phyloP scores from a whole-genome alignment of 139 green algal genomes.

The Coccomyxa sp. region DNA sequence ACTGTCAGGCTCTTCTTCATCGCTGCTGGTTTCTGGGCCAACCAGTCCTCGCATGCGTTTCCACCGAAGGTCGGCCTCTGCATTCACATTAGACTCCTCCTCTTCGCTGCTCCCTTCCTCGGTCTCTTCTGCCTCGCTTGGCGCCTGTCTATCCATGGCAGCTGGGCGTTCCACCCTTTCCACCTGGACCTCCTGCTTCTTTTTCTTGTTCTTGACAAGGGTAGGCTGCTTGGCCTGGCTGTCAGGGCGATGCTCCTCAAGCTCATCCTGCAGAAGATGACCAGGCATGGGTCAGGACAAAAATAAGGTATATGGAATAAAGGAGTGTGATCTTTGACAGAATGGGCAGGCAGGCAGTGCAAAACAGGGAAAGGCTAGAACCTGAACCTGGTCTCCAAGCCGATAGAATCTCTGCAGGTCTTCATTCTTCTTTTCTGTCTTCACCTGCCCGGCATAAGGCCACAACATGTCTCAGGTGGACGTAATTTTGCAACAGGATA shows the following conservation, averaged over 20 bases:
- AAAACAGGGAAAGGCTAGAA: background rate
- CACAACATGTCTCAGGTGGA: background rate
- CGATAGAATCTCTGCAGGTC: constrained; percentile 74
- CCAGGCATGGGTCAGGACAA: too few species aligned
- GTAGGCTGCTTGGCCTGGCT: too few species aligned
- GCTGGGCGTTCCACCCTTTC: background rate
- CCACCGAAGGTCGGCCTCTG: constrained; percentile 39
- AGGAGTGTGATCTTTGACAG: too few species aligned
- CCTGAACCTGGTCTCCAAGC: constrained; percentile 41
- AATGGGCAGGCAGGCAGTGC: too few species aligned
- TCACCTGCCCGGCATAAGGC: constrained; percentile 3
- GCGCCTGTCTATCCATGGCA: background rate
- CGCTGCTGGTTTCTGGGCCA: constrained; percentile 27
- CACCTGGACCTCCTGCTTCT: background rate
- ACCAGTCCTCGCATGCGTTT: constrained; percentile 45
- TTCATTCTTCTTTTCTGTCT: constrained; percentile 34
- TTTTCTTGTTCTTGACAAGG: background rate
- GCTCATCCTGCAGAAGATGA: too few species aligned
- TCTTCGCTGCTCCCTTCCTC: constrained; percentile 19
- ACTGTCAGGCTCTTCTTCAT: constrained; percentile 21
- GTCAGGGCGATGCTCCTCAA: too few species aligned
- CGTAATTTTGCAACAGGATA: too few species aligned
- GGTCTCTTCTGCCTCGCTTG: background rate
- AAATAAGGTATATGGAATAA: too few species aligned
- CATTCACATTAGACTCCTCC: constrained; percentile 27